Evolutionary conservation across 192 early-diverging fungal genomes (phyloP), one percentile per base, ranked within the genome.

Genomic region (Piromyces finnis): DNA sequence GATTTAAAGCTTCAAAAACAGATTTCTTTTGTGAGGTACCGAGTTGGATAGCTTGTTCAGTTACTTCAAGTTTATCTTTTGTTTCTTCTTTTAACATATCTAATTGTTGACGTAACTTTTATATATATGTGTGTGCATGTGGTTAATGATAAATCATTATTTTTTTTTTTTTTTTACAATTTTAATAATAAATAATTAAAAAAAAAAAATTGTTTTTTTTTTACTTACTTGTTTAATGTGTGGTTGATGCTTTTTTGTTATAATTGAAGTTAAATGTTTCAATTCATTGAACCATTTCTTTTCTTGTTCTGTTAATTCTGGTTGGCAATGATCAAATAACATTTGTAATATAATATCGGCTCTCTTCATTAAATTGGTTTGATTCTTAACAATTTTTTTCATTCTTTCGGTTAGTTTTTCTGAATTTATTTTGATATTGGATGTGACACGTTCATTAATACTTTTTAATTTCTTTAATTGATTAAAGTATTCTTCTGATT

Each of bases 321-420:
- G 92, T 80, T 92, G 90, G 77, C 85, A 86, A 22, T 84, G 84
- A 59, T 89, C 88, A 77, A 90, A 88, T 32, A 93, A 79, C 81
- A 90, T 88, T 30, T 90, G 89, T 78, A 94, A 81, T 29, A 92
- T 80, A 16, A 84, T 84, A 78, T 94, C 92, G 3, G 87, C 87
- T 12, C 89, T 89, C 59, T 87, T 80, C 12, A 84, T 81, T 78
- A 90, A 82, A 30, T 5, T 7, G n/a, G 51, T n/a, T 68, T 68
- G 51, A 68, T 68, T 68, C 3, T 68, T 26, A n/a, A 68, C n/a
- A n/a, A 68, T 68, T n/a, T 7, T 68, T 22, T 26, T n/a, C 51
- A 68, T 68, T 68, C 51, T 68, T 68, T 26, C 26, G 3, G 51
- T 11, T 22, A 68, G 1, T 26, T 68, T 68, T n/a, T 68, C 51